phyloP scores from a whole-genome alignment of 2,329 filamentous ascomycete genomes.

The Aureobasidium sp. region DNA sequence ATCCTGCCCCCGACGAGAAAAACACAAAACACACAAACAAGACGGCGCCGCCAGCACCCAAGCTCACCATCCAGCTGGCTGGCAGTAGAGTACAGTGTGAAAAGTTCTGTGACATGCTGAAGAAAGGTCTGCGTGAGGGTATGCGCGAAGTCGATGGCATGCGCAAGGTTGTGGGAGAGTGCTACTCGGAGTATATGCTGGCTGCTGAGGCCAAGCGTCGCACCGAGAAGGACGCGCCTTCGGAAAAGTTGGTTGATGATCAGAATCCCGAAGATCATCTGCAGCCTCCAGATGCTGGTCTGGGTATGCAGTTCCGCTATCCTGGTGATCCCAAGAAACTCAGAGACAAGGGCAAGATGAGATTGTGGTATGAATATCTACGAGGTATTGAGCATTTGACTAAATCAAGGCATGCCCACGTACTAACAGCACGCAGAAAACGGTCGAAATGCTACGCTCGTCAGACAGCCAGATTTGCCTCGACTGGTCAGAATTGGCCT shows the following conservation, averaged over 20 bases:
- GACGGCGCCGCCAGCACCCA: slow-evolving; percentile 58
- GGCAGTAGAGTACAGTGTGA: slow-evolving; percentile 85
- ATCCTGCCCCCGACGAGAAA: slow-evolving; percentile 44
- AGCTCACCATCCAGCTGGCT: slow-evolving; percentile 83
- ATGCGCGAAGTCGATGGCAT: slow-evolving; percentile 84
- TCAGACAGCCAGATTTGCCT: slow-evolving; percentile 94
- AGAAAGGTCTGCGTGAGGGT: slow-evolving; percentile 76
- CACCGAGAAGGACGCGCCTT: slow-evolving; percentile 23
- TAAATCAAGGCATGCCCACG: neutral
- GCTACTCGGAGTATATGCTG: slow-evolving; percentile 79
- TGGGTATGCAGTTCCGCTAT: slow-evolving; percentile 89
- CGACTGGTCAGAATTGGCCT: slow-evolving; percentile 93
- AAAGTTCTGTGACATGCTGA: slow-evolving; percentile 90
- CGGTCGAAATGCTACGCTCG: slow-evolving; percentile 81
- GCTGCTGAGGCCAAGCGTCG: slow-evolving; percentile 38
- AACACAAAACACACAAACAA: slow-evolving; percentile 28
- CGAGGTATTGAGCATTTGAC: slow-evolving; percentile 29
- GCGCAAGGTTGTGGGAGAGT: slow-evolving; percentile 69
- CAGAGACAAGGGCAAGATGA: slow-evolving; percentile 92
- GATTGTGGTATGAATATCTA: slow-evolving; percentile 93
- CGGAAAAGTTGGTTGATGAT: slow-evolving; percentile 36
- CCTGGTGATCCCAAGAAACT: slow-evolving; percentile 92
- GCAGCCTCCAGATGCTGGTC: slow-evolving; percentile 75
- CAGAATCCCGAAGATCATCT: slow-evolving; percentile 8
- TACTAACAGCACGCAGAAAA: slow-evolving; percentile 53